phyloP scores from a whole-genome alignment of 148 eudicot species.

The Spergularia marina region DNA sequence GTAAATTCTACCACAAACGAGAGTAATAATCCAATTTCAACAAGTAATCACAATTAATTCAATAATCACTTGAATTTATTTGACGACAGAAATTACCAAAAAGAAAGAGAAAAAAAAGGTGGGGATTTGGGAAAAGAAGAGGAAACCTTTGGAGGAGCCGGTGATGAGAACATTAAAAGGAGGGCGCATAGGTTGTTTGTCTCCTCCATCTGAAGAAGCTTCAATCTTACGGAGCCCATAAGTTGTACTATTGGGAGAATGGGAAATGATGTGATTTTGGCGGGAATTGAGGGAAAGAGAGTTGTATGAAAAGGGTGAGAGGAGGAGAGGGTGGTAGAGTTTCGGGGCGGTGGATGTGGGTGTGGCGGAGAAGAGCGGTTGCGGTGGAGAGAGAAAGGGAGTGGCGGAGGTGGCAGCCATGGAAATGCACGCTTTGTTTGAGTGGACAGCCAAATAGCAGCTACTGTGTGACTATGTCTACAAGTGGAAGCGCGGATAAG shows the following conservation, averaged over 20 bases:
- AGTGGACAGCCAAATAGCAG: background rate
- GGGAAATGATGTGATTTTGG: background rate
- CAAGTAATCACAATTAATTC: no score
- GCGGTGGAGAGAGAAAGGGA: background rate
- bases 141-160: slow-evolving; percentile 71
- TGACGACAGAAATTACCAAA: background rate
- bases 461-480: no score
- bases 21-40: no score
- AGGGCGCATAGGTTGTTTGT: slow-evolving; percentile 56
- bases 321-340: background rate
- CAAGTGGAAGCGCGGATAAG: no score
- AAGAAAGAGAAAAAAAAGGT: background rate
- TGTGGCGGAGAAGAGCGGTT: no score
- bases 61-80: background rate
- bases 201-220: slow-evolving; percentile 15
- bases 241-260: no score
- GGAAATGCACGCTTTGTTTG: background rate
- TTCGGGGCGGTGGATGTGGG: background rate
- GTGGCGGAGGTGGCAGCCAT: slow-evolving; percentile 13
- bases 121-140: no score
- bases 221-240: slow-evolving; percentile 4
- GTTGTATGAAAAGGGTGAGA: background rate
- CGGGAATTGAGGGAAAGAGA: slow-evolving; percentile 11
- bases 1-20: no score
- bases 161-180: slow-evolving; percentile 86